phyloP scores from a whole-genome alignment of 306 rosid genomes.

The Vachellia pachyceras region DNA sequence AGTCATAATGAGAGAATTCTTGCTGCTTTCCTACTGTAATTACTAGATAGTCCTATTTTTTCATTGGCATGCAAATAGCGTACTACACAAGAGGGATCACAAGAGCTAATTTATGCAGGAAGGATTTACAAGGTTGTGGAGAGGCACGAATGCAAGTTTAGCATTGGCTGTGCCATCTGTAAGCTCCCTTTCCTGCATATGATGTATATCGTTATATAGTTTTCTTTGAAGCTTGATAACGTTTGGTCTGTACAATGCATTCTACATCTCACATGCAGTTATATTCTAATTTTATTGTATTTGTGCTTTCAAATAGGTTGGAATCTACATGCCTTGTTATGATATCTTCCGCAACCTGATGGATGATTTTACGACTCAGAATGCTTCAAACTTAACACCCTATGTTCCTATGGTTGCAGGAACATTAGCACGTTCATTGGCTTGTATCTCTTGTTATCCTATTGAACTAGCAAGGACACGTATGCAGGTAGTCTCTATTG shows the following conservation, averaged over 20 bases:
- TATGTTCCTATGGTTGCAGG: slow-evolving; percentile 95
- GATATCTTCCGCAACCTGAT: slow-evolving; percentile 78
- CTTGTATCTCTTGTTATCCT: slow-evolving; percentile 90
- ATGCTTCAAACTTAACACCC: slow-evolving; percentile 77
- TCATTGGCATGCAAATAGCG: slow-evolving; percentile 30
- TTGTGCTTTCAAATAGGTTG: slow-evolving; percentile 65
- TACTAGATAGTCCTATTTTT: not conserved
- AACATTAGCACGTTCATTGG: slow-evolving; percentile 86
- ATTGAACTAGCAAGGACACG: slow-evolving; percentile 95
- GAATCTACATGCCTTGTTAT: slow-evolving; percentile 97
- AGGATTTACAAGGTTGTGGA: slow-evolving; percentile 85
- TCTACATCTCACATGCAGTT: slow-evolving; percentile 23
- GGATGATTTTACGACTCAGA: slow-evolving; percentile 68
- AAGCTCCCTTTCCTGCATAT: slow-evolving; percentile 44
- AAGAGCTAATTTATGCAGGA: slow-evolving; percentile 80
- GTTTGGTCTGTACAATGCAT: slow-evolving; percentile 2
- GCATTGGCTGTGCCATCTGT: slow-evolving; percentile 96
- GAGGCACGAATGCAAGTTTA: slow-evolving; percentile 94
- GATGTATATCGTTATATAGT: slow-evolving; percentile 29
- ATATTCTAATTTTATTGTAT: slow-evolving; percentile 41
- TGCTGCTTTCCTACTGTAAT: not conserved
- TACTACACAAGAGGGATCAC: slow-evolving; percentile 43
- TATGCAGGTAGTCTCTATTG: slow-evolving; percentile 75
- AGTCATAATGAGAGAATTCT: not conserved
- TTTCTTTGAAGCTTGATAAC: slow-evolving; percentile 10